phyloP scores from a whole-genome alignment of 331 rosid species.

The Phaseolus coccineus region DNA sequence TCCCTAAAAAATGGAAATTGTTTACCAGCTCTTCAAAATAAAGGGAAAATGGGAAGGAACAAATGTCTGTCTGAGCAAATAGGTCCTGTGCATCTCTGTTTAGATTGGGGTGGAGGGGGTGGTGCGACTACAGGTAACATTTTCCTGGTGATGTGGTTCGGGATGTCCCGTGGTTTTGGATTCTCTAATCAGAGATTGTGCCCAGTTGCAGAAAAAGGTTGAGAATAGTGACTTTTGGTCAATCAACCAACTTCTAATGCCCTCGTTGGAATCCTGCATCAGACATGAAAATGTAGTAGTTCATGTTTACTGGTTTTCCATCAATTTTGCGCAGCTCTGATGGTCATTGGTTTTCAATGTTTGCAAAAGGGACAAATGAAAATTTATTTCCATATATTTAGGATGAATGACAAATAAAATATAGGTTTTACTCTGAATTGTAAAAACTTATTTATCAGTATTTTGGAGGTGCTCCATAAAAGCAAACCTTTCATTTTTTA shows the following conservation, averaged over 20 bases:
- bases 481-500: neutral
- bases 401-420: neutral
- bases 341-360: neutral
- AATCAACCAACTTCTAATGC: slow-evolving; percentile 64
- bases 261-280: slow-evolving; percentile 43
- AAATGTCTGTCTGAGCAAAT: neutral
- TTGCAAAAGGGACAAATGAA: neutral
- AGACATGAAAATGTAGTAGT: neutral
- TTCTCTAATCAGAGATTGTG: neutral
- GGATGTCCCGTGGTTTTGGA: neutral
- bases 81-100: neutral
- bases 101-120: neutral
- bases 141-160: neutral
- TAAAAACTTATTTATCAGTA: neutral
- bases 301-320: neutral
- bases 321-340: neutral
- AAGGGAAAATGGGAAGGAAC: neutral
- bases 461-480: neutral
- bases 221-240: slow-evolving; percentile 57
- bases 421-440: neutral
- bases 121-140: neutral
- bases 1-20: neutral
- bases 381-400: neutral
- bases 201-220: neutral
- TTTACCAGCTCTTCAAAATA: neutral